phyloP scores from a whole-genome alignment of 306 rosid genomes.

The Spatholobus suberectus region DNA sequence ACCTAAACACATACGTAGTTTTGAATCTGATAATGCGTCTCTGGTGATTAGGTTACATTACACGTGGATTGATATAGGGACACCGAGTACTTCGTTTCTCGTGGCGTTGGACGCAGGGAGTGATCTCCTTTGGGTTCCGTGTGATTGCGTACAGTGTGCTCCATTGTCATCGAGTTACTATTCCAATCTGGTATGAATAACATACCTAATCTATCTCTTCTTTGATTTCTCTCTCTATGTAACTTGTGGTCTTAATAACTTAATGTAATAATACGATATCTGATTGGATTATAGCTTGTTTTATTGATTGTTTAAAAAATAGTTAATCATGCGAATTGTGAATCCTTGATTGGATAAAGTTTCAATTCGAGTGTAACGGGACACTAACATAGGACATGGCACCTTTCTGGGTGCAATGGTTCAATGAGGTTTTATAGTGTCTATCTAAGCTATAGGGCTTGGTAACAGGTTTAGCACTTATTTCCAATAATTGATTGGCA shows the following conservation, averaged over 20 bases:
- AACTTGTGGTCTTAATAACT: not conserved
- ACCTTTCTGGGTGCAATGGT: conserved; percentile 31
- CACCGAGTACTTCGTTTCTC: conserved; percentile 88
- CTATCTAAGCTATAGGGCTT: conserved; percentile 53
- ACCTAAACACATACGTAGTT: no score
- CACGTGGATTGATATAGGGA: conserved; percentile 91
- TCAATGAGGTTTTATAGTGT: conserved; percentile 40
- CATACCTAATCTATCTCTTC: not conserved
- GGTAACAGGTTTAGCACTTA: conserved; percentile 85
- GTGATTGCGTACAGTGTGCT: conserved; percentile 92
- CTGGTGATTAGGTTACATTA: conserved; percentile 77
- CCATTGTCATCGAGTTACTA: conserved; percentile 77
- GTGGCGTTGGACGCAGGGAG: conserved; percentile 97
- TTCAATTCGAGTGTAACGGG: not conserved
- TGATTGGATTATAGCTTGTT: not conserved
- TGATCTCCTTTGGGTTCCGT: conserved; percentile 95
- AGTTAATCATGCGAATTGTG: not conserved
- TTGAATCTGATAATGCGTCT: conserved; percentile 20
- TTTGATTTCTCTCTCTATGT: not conserved
- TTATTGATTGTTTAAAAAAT: not conserved
- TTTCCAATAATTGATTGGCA: conserved; percentile 97
- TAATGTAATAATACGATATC: not conserved
- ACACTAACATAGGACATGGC: not conserved
- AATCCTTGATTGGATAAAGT: conserved; percentile 4
- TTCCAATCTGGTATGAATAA: conserved; percentile 61